A percentile compares a stretch with the other conserved stretches of the same genome.
These are phyloP conservation scores for Gautieria morchelliformis DNA, from an alignment of 768 basidiomycete genomes.

Conservation along the genomic window DNA sequence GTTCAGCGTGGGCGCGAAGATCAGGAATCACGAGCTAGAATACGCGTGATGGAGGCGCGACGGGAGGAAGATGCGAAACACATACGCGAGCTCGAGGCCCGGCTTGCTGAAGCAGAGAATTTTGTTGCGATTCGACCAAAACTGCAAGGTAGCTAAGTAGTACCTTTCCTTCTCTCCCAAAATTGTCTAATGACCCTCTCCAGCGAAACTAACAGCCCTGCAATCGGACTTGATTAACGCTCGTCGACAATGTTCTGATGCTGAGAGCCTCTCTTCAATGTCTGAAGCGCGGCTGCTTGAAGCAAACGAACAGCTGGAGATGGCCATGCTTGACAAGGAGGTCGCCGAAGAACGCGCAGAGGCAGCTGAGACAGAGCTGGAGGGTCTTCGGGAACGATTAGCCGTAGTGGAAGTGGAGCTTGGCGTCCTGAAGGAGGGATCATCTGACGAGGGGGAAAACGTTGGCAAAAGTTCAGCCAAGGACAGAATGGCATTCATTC, in stretches of 20 bases:
- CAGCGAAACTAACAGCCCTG: conserved; percentile 69
- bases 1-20: conserved; percentile 34
- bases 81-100: conserved; percentile 74
- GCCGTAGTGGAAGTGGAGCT: conserved; percentile 80
- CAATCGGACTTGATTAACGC: conserved; percentile 72
- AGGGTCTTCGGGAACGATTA: conserved; percentile 67
- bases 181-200: background rate
- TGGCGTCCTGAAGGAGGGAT: conserved; percentile 57
- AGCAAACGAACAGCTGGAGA: conserved; percentile 84
- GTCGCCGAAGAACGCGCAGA: conserved; percentile 92
- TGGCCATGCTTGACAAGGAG: conserved; percentile 92
- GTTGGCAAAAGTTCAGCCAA: conserved; percentile 26
- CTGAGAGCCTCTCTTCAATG: conserved; percentile 63
- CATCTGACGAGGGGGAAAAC: conserved; percentile 21
- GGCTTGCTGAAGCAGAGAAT: conserved; percentile 75
- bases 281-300: conserved; percentile 66
- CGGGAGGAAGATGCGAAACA: conserved; percentile 80
- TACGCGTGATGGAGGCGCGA: conserved; percentile 78
- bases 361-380: conserved; percentile 64
- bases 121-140: conserved; percentile 83
- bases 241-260: conserved; percentile 68
- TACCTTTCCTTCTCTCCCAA: background rate
- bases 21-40: conserved; percentile 75
- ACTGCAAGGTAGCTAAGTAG: conserved; percentile 47
- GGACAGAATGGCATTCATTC: conserved; percentile 61